Evolutionary conservation across 495 filamentous ascomycete genomes (phyloP).

Genomic region (Hapsidospora chrysogenum): DNA sequence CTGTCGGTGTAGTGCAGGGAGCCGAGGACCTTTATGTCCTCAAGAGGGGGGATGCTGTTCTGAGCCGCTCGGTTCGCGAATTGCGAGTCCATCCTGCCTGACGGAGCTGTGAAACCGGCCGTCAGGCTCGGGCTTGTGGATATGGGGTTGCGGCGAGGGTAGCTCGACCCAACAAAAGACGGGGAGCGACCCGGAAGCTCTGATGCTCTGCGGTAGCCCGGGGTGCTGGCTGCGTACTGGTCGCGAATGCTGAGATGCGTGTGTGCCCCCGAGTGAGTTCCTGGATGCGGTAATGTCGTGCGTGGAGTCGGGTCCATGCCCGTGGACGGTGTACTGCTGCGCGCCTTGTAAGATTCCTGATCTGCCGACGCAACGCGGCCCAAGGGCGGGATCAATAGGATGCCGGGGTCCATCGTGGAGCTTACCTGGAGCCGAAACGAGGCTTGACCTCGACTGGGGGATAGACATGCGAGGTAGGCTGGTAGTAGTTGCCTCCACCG

Average conservation of each 20-base stretch:
- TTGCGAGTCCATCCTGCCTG: slow-evolving; percentile 29
- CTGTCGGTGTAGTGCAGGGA: slow-evolving; percentile 42
- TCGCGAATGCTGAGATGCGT: slow-evolving; percentile 30
- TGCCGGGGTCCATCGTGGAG: slow-evolving; percentile 9
- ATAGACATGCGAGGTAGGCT: slow-evolving; percentile 23
- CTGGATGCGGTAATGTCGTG: slow-evolving; percentile 30
- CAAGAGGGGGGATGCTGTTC: slow-evolving; percentile 41
- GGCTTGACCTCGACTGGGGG: slow-evolving; percentile 29
- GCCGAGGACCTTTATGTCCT: slow-evolving; percentile 38
- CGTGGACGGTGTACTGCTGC: slow-evolving; percentile 14
- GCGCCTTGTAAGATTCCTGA: neutral
- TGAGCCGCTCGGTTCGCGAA: slow-evolving; percentile 14
- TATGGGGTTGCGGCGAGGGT: slow-evolving; percentile 31
- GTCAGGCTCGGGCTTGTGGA: slow-evolving; percentile 30
- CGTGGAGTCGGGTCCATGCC: slow-evolving; percentile 39
- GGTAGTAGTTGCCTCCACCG: slow-evolving; percentile 25
- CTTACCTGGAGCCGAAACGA: slow-evolving; percentile 34
- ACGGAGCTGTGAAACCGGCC: slow-evolving; percentile 21
- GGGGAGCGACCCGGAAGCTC: slow-evolving; percentile 33
- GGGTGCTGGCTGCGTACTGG: slow-evolving; percentile 28
- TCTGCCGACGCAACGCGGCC: neutral
- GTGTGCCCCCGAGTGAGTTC: too few relatives aligned
- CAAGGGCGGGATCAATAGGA: neutral
- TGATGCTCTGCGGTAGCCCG: slow-evolving; percentile 26
- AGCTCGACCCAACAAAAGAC: slow-evolving; percentile 15